These are phyloP conservation scores for Exophiala mesophila DNA, from an alignment of 2,329 filamentous ascomycete species.

Conservation along the genomic window DNA sequence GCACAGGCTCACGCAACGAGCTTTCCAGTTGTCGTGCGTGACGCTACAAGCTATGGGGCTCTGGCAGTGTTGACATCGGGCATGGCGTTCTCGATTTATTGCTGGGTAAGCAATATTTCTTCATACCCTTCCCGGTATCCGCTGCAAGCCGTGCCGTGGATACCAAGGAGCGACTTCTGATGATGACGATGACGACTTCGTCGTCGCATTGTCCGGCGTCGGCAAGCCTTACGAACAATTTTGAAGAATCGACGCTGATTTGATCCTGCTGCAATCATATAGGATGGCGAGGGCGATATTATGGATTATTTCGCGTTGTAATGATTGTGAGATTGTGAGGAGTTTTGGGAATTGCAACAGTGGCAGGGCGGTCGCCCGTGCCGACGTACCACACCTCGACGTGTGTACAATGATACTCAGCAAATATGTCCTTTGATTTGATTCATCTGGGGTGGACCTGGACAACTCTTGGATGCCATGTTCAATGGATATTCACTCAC, in stretches of 20 bases:
- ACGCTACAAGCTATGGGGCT: slow-evolving; percentile 17
- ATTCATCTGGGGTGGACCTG: too few relatives aligned
- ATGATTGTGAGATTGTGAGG: too few relatives aligned
- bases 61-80: slow-evolving; percentile 18
- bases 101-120: slow-evolving; percentile 22
- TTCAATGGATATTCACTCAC: too few relatives aligned
- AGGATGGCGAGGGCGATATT: slow-evolving; percentile 13
- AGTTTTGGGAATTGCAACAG: too few relatives aligned
- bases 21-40: slow-evolving; percentile 13
- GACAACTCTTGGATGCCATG: too few relatives aligned
- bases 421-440: too few relatives aligned
- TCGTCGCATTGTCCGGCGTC: neutral
- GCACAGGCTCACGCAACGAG: slow-evolving; percentile 1
- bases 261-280: too few relatives aligned
- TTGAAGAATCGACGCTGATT: slow-evolving; percentile 5
- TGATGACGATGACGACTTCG: too few relatives aligned
- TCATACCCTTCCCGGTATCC: slow-evolving; percentile 16
- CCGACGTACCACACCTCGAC: too few relatives aligned
- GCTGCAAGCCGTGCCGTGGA: slow-evolving; percentile 17
- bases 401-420: too few relatives aligned
- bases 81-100: slow-evolving; percentile 21
- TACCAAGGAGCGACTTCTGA: slow-evolving; percentile 22
- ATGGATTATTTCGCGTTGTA: slow-evolving; percentile 6
- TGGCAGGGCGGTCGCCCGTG: too few relatives aligned
- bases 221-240: neutral